Evolutionary conservation across 2,329 filamentous ascomycete genomes (phyloP), one percentile per base, ranked within the genome.

Genomic region (Nigrograna mackinnonii): DNA sequence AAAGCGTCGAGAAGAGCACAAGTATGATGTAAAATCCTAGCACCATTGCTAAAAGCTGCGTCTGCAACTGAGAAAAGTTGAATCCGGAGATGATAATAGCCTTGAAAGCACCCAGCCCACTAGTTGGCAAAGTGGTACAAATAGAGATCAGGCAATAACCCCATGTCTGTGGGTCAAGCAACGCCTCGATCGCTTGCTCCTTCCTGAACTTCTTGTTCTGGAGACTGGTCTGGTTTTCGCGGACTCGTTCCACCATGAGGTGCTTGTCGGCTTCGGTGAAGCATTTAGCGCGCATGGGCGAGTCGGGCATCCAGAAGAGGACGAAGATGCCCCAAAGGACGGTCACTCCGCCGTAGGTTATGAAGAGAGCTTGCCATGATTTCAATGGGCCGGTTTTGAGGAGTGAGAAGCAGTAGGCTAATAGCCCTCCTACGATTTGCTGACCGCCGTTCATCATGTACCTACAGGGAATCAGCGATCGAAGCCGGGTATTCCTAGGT

Each of bases 341-440:
- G 7, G 68, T 75, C 1, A 64, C 46, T 3, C 62, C 48, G 1
- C 74, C 74, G 6, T 74, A 64, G 5, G 72, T 61, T 5, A 76
- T 55, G 46, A 76, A 76, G 4, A 74, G 58, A 3, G 71, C 66
- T 37, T 74, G 71, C 70, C 71, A 73, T 6, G 66, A 68, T 12
- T 46, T 36, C 26, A 52, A 43, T 2, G 37, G 31, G 12, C 57
- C 55, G 14, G 70, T 38, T 22, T 58, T 51, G 31, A 58, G 52
- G 18, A 59, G 39, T 1, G 58, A 61, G 4, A 64, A 54, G 2
- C 69, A 70, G 44, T 59, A 75, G 2, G 70, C 68, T 4, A 74
- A 52, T 1, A 72, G 55, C 5, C 71, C 69, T 4, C 70, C n/a
- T n/a, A n/a, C 70, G 5, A 69, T 55, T n/a, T n/a, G n/a, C n/a